Evolutionary conservation across 2,329 filamentous ascomycete species (phyloP).

Genomic region (Fusarium sp.): DNA sequence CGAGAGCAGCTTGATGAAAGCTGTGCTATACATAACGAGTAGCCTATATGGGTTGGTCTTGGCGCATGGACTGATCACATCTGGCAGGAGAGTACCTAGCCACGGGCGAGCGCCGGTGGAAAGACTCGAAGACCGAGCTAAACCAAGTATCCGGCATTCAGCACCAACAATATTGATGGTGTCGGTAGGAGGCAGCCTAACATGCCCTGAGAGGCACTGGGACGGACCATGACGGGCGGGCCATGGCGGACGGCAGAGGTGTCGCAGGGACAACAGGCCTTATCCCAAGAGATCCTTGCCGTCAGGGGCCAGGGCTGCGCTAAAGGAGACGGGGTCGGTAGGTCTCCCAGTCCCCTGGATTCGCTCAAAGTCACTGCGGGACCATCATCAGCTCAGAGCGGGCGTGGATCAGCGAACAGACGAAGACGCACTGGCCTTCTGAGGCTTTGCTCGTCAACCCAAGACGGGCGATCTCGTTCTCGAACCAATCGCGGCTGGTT

Average conservation of each 20-base stretch:
- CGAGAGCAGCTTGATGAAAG: neutral
- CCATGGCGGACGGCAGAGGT: slow-evolving; percentile 28
- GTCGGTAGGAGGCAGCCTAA: slow-evolving; percentile 1
- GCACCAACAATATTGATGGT: neutral
- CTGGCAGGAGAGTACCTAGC: slow-evolving; percentile 6
- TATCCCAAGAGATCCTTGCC: slow-evolving; percentile 16
- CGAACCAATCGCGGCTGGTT: slow-evolving; percentile 19
- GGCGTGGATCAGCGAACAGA: slow-evolving; percentile 30
- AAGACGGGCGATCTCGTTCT: slow-evolving; percentile 21
- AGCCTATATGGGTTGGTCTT: slow-evolving; percentile 14
- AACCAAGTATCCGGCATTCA: slow-evolving; percentile 6
- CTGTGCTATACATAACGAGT: slow-evolving; percentile 20
- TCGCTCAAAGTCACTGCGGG: slow-evolving; percentile 25
- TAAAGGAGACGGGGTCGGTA: slow-evolving; percentile 27
- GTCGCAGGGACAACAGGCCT: slow-evolving; percentile 22
- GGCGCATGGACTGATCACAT: slow-evolving; percentile 8
- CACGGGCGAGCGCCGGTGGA: slow-evolving; percentile 6
- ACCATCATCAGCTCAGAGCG: slow-evolving; percentile 30
- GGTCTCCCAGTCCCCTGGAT: slow-evolving; percentile 36
- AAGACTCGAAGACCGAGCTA: slow-evolving; percentile 7
- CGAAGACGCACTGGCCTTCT: slow-evolving; percentile 19
- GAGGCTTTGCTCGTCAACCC: slow-evolving; percentile 24
- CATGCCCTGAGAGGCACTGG: slow-evolving; percentile 14
- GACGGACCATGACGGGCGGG: slow-evolving; percentile 14
- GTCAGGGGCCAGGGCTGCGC: slow-evolving; percentile 18